Conservation (phyloP, 176 grass and related monocot genomes). For the Metroxylon sagu region DNA sequence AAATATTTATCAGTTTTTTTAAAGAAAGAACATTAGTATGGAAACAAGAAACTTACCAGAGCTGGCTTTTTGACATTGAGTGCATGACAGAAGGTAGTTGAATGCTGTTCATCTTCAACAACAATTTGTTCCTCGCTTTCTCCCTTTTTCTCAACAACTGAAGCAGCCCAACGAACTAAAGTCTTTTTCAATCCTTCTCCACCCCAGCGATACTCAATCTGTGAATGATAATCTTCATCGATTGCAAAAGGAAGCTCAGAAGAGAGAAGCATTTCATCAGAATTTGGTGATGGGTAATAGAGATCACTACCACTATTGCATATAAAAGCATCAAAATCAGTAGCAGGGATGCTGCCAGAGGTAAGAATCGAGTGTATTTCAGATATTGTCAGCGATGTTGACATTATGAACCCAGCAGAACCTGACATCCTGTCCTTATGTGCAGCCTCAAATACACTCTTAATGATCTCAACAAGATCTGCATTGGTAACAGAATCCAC, state of each 20-base stretch:
- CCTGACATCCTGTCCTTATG: conserved; percentile 19
- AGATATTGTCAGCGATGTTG: conserved; percentile 49
- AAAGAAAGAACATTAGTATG: no score
- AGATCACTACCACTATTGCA: conserved; percentile 78
- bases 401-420: conserved; percentile 48
- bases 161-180: conserved; percentile 53
- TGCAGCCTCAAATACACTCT: conserved; percentile 48
- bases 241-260: conserved; percentile 57
- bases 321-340: conserved; percentile 88
- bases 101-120: conserved; percentile 50
- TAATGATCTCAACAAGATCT: conserved; percentile 46
- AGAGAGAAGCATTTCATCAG: conserved; percentile 57
- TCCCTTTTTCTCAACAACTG: conserved; percentile 35
- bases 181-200: conserved; percentile 79
- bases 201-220: conserved; percentile 86
- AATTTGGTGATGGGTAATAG: conserved; percentile 59
- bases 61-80: conserved; percentile 59
- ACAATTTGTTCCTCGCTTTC: conserved; percentile 41
- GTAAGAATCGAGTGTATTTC: conserved; percentile 49
- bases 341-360: conserved; percentile 38
- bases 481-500: conserved; percentile 48
- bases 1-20: no score
- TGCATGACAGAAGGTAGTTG: conserved; percentile 61
- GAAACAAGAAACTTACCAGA: conserved; percentile 35
- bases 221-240: conserved; percentile 76